Evolutionary conservation across 306 rosid species (phyloP), one percentile per base, ranked within the genome.

Genomic region (Canavalia ensiformis): DNA sequence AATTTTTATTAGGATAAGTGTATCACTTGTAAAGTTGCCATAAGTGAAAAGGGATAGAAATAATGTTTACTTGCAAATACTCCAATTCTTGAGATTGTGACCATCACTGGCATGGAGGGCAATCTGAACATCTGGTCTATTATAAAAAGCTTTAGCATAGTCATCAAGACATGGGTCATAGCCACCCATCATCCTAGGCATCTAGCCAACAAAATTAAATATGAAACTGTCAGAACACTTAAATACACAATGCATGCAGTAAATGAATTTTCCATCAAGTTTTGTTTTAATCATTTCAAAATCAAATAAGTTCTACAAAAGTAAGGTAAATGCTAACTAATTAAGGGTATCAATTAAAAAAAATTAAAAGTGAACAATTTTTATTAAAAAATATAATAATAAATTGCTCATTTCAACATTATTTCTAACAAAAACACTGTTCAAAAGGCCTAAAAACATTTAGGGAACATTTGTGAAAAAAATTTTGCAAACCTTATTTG

Each of bases 141-240:
- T 94, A 69, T 94, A 94, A 75, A 86, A 94, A 3, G 90, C 76
- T 67, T 78, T 90, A 0, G 98, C 90, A 79, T 94, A 94, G 4
- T 74, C 94, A 60, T 94, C 98, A 1, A 90, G 81, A 82, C 97
- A 94, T 47, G 98, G 97, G 60, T 94, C 98, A 41, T 90, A 92
- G 31, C 95, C 98, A 75, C 98, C 94, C 95, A 92, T 86, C 62
- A 94, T 83, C 76, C 97, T 94, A 33, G 98, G 98, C 92, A 94
- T 90, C 98, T 94, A 80, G 8, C 45, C 68, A 68, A 78, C 71
- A 70, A 84, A 64, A 73, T 78, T 1, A 8, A 70, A 73, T 18
- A 78, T 4, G 1, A 4, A 64, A 44, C 57, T 73, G 29, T 84
- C 55, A 74, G 45, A 81, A 65, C 25, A 55, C 5, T 51, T 42